phyloP scores from a whole-genome alignment of 2,329 filamentous ascomycete species.

The Neopestalotiopsis clavispora region DNA sequence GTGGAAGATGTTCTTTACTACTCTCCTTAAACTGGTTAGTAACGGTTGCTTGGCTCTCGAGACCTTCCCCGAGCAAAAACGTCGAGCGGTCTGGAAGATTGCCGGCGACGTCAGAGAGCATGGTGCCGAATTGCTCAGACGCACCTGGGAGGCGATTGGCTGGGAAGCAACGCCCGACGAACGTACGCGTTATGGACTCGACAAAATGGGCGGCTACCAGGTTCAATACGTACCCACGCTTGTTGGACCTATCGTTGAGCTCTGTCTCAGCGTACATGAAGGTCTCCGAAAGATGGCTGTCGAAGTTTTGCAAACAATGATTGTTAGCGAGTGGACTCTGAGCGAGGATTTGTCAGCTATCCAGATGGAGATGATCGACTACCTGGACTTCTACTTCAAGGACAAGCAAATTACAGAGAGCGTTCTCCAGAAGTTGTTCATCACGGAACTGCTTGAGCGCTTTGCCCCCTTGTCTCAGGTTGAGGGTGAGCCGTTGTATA shows the following conservation, averaged over 20 bases:
- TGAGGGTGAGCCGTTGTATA: conserved; percentile 74
- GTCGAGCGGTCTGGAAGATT: conserved; percentile 97
- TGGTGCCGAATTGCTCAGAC: conserved; percentile 82
- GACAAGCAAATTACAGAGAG: conserved; percentile 85
- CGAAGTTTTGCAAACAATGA: conserved; percentile 95
- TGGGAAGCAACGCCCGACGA: conserved; percentile 92
- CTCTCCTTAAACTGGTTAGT: conserved; percentile 85
- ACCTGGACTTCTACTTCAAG: conserved; percentile 88
- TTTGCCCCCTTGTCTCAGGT: conserved; percentile 74
- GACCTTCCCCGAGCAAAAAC: conserved; percentile 95
- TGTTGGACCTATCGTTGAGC: conserved; percentile 87
- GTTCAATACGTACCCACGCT: conserved; percentile 96
- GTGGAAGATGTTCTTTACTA: conserved; percentile 93
- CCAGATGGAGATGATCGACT: conserved; percentile 96
- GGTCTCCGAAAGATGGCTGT: conserved; percentile 88
- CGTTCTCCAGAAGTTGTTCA: conserved; percentile 89
- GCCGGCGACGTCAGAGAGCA: conserved; percentile 93
- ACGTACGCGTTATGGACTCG: conserved; percentile 74
- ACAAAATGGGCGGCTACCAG: conserved; percentile 93
- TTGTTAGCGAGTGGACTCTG: conserved; percentile 95
- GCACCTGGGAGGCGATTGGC: conserved; percentile 93
- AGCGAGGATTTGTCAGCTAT: conserved; percentile 91
- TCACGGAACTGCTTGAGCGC: conserved; percentile 80
- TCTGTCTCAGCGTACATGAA: conserved; percentile 95
- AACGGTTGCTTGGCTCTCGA: conserved; percentile 90